Evolutionary conservation across 192 early-diverging fungal species (phyloP).

Genomic region (Cetraspora pellucida): DNA sequence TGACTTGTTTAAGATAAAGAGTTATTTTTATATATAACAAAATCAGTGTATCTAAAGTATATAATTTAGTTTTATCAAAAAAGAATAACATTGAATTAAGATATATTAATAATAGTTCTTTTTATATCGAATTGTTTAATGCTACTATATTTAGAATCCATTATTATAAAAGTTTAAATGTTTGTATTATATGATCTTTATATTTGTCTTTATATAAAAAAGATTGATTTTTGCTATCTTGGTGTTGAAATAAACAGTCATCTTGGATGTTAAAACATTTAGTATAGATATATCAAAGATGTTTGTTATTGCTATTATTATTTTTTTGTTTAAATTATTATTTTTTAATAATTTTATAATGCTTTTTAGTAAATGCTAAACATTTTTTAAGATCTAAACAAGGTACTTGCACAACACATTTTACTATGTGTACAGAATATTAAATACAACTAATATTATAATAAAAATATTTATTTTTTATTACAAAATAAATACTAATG

Average conservation of each 20-base stretch:
- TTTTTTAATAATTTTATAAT: no score
- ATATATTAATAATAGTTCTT: background rate
- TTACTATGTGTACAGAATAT: background rate
- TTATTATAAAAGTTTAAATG: background rate
- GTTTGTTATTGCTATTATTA: no score
- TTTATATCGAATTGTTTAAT: background rate
- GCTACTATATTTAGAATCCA: background rate
- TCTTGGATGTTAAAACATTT: background rate
- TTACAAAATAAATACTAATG: background rate
- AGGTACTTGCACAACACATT: background rate
- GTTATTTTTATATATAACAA: background rate
- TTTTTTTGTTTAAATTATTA: no score
- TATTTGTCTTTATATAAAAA: background rate
- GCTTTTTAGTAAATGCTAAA: background rate
- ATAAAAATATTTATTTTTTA: constrained; percentile 8
- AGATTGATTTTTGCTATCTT: background rate
- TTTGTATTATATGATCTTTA: background rate
- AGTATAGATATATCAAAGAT: background rate
- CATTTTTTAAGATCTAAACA: background rate
- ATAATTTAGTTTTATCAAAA: background rate
- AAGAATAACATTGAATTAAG: background rate
- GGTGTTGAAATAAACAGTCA: background rate
- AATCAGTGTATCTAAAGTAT: background rate
- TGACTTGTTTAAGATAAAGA: background rate
- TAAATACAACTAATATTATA: background rate